Evolutionary conservation across 192 early-diverging fungal genomes (phyloP), one percentile per base, ranked within the genome.

Genomic region (Coemansia sp.): DNA sequence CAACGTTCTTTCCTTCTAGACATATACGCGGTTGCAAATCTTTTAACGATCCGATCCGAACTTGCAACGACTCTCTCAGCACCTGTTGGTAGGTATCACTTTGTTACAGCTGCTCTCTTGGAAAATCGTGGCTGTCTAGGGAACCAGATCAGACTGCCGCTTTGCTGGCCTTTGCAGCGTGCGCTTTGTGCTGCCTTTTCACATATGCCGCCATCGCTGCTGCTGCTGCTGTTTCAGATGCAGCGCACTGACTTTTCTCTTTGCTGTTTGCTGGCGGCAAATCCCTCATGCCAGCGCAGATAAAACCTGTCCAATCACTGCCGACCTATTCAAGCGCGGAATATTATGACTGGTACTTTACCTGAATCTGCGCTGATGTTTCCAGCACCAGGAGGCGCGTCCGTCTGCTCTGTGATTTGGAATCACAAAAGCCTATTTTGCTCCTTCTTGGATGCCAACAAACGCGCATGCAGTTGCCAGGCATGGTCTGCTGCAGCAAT

Each of bases 371-470:
- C 3, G 40, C 40, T 44, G 40, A 14, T 14, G 40, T 14, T 9
- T 44, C 15, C 5, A n/a, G 40, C 15, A n/a, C 40, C 40, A 10
- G 40, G 12, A n/a, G 3, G 15, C 15, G 47, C 47, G 18, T 48
- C 47, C 47, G 47, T n/a, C 47, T 48, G 47, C 47, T 48, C 47
- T 48, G 47, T 8, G 47, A 48, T 48, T 48, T 18, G 18, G 47
- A 34, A 48, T 48, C 47, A 18, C 47, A 12, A 52, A 23, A 52
- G 50, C 50, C 50, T 50, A 50, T 50, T 50, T 50, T 44, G 40
- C 48, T 50, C 5, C n/a, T 50, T 50, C 48, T 50, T 50, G n/a
- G 48, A 50, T 50, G 48, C 21, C 48, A 17, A 50, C 48, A 50
- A 50, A 50, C 18, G 48, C 48, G 48, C 48, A 50, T 50, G 48